Conservation (phyloP, 2,329 filamentous ascomycete species). For the Coniochaeta sp. region DNA sequence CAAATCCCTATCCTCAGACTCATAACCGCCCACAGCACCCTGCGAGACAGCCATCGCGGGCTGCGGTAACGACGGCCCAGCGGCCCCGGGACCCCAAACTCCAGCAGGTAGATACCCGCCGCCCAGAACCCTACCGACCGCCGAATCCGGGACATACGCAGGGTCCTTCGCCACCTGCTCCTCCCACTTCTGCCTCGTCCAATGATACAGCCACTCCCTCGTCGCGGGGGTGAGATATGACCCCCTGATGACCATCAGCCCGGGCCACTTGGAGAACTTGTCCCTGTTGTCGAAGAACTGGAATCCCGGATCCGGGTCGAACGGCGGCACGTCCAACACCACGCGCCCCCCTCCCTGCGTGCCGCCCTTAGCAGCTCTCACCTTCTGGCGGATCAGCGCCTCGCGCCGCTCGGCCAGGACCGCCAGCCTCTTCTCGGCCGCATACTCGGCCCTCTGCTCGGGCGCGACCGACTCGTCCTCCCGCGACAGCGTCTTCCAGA, state of each 20-base stretch:
- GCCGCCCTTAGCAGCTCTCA: not conserved
- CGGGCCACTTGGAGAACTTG: not conserved
- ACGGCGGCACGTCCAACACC: conserved; percentile 4
- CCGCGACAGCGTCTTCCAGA: not conserved
- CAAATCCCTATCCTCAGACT: not conserved
- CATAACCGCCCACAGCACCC: not conserved
- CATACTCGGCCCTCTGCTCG: not conserved
- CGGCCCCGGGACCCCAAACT: not conserved
- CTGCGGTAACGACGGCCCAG: not conserved
- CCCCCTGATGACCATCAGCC: not conserved
- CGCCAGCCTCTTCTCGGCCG: not conserved
- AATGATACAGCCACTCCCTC: not conserved
- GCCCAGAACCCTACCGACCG: not conserved
- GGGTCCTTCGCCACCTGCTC: not conserved
- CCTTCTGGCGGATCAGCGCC: not conserved
- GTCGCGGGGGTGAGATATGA: not conserved
- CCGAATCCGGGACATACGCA: not conserved
- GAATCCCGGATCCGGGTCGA: conserved; percentile 5
- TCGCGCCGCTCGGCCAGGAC: conserved; percentile 3
- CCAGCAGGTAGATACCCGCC: not conserved
- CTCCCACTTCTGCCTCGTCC: not conserved
- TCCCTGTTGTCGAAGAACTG: not conserved
- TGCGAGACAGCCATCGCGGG: not conserved
- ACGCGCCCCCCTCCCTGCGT: not conserved
- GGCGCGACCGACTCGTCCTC: not conserved